A percentile compares a stretch with the other conserved stretches of the same genome.
Conservation (phyloP, 202 grass and related monocot species). For the Sporobolus alterniflorus region DNA sequence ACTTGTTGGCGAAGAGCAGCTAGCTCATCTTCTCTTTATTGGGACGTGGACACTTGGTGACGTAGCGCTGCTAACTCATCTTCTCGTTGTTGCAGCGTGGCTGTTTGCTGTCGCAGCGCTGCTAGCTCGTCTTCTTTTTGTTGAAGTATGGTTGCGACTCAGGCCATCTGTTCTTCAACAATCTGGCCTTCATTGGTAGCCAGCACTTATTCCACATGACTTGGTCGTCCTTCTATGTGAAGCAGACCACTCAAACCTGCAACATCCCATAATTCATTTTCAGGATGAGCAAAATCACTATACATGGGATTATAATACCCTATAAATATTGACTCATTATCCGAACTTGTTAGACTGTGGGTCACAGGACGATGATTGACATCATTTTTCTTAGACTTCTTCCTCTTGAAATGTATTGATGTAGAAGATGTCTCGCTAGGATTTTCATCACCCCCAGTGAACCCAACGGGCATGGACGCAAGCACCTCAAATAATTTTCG, state of each 20-base stretch:
- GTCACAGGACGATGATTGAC: background rate
- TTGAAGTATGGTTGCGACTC: background rate
- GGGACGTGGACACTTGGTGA: too few relatives aligned
- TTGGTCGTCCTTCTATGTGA: background rate
- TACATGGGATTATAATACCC: background rate
- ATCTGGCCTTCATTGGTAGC: background rate
- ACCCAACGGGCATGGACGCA: background rate
- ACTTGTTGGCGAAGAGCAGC: background rate
- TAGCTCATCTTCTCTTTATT: background rate
- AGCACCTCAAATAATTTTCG: background rate
- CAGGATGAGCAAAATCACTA: background rate
- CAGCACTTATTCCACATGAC: background rate
- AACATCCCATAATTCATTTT: background rate
- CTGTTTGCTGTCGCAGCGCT: too few relatives aligned
- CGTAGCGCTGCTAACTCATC: background rate
- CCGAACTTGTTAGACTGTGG: background rate
- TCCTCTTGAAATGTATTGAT: background rate
- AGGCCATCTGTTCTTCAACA: background rate
- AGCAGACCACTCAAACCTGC: accelerated
- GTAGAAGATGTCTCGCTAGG: background rate
- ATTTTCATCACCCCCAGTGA: background rate
- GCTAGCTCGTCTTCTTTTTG: background rate
- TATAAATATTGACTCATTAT: background rate
- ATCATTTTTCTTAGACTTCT: background rate
- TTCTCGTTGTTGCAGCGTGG: background rate